Percentiles rank a stretch among this genome's conserved stretches.
phyloP scores from a whole-genome alignment of 257 asterid genomes.

The Rauvolfia tetraphylla region DNA sequence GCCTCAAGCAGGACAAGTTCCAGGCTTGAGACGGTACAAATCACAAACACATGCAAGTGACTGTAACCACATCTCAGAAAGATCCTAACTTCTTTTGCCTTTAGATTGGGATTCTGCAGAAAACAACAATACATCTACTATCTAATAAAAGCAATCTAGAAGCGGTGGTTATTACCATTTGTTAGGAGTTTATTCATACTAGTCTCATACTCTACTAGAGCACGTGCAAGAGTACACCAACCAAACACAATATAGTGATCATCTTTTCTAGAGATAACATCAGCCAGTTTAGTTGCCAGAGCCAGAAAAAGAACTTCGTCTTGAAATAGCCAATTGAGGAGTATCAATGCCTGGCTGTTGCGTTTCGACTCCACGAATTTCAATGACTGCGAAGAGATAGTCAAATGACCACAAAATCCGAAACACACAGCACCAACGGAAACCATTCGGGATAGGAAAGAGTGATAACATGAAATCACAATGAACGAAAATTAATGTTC shows the following conservation, averaged over 20 bases:
- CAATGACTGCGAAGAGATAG: conserved; percentile 41
- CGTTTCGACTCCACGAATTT: conserved; percentile 42
- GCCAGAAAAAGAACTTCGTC: conserved; percentile 56
- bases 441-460: not conserved
- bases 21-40: not conserved
- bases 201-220: conserved; percentile 55
- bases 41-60: not conserved
- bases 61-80: not conserved
- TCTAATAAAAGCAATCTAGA: not conserved
- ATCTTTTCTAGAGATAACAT: conserved; percentile 53
- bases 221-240: conserved; percentile 81
- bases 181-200: conserved; percentile 34
- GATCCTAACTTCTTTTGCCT: not conserved
- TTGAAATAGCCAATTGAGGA: conserved; percentile 85
- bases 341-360: conserved; percentile 54
- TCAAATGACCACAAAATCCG: conserved; percentile 7
- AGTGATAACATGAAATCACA: not conserved
- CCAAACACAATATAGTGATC: conserved; percentile 76
- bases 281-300: conserved; percentile 41
- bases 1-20: not conserved
- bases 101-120: not conserved
- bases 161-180: conserved; percentile 42
- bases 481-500: not conserved
- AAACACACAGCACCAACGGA: not conserved
- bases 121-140: not conserved